Percentiles rank a stretch among this genome's conserved stretches.
Conservation (phyloP, 164 flowering plant species). For the Malania oleifera region DNA sequence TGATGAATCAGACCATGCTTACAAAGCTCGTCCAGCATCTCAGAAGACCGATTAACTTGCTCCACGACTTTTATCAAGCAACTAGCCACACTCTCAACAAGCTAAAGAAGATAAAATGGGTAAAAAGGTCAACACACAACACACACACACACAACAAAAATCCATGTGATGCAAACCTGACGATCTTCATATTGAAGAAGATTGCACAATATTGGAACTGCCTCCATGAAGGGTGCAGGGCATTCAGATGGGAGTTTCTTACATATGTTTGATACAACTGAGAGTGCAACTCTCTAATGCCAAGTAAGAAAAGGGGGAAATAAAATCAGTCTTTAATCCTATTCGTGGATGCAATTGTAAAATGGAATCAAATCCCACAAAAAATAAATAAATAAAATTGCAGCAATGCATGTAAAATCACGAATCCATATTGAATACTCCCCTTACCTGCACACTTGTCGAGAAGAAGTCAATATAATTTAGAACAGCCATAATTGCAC, state of each 20-base stretch:
- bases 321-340: not conserved
- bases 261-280: conserved; percentile 77
- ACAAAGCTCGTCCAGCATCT: conserved; percentile 64
- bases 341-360: not conserved
- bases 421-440: not conserved
- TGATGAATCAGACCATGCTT: conserved; percentile 65
- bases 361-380: too few species aligned
- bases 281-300: conserved; percentile 71
- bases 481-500: conserved; percentile 79
- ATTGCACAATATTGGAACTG: conserved; percentile 79
- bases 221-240: conserved; percentile 59
- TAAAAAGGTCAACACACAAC: not conserved
- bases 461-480: conserved; percentile 83
- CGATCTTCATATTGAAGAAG: conserved; percentile 84
- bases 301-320: conserved; percentile 3
- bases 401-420: too few species aligned
- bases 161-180: conserved; percentile 38
- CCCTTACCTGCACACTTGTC: conserved; percentile 67
- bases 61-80: conserved; percentile 70
- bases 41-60: conserved; percentile 40
- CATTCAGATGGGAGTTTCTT: conserved; percentile 68
- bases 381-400: too few species aligned
- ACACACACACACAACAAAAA: not conserved
- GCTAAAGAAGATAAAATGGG: conserved; percentile 34
- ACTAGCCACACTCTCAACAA: conserved; percentile 65